A percentile compares a stretch with the other conserved stretches of the same genome.
phyloP scores from a whole-genome alignment of 306 rosid species.

The Rosa chinensis region DNA sequence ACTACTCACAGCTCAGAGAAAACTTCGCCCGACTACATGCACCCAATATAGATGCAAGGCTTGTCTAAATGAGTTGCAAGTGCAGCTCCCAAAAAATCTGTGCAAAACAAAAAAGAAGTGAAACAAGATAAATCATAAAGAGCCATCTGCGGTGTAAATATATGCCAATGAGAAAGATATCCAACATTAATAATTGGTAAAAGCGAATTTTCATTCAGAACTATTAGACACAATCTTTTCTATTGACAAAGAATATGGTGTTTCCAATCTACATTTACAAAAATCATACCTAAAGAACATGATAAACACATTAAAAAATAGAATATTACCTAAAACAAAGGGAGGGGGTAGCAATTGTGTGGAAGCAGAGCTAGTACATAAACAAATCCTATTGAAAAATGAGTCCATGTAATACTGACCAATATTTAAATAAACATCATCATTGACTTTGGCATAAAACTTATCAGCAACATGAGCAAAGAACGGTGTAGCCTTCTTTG shows the following conservation, averaged over 20 bases:
- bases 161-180: background rate
- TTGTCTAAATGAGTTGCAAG: too few relatives aligned
- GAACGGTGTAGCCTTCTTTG: conserved; percentile 84
- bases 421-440: conserved; percentile 91
- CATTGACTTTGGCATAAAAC: conserved; percentile 90
- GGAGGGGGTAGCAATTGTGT: background rate
- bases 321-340: background rate
- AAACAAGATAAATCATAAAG: conserved; percentile 15
- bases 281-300: background rate
- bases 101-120: background rate
- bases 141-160: conserved; percentile 11
- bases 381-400: background rate
- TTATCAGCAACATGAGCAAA: conserved; percentile 71
- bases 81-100: conserved; percentile 85
- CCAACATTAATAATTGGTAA: background rate
- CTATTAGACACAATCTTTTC: background rate
- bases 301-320: background rate
- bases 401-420: conserved; percentile 57
- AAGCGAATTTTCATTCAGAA: background rate
- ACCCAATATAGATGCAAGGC: too few relatives aligned
- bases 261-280: background rate
- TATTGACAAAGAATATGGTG: background rate
- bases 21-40: too few relatives aligned
- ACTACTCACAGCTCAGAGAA: too few relatives aligned
- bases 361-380: background rate